A percentile compares a stretch with the other conserved stretches of the same genome.
Evolutionary conservation across 345 rosid genomes (phyloP).

Genomic region (Hibiscus tridactylites): DNA sequence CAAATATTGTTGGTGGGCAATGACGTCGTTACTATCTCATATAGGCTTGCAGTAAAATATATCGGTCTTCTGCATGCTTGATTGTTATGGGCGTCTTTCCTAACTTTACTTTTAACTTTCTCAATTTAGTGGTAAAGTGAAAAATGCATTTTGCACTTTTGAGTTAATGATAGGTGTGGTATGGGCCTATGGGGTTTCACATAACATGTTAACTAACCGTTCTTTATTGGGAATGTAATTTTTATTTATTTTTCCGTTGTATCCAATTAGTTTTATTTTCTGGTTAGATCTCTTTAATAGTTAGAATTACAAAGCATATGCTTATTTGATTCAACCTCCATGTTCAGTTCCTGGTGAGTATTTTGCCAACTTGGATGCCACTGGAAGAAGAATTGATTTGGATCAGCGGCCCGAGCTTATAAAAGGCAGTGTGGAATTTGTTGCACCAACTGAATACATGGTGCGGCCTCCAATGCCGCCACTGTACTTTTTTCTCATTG

Average conservation of each 20-base stretch:
- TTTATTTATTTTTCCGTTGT: not conserved
- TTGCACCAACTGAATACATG: slow-evolving; percentile 99
- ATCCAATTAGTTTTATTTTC: not conserved
- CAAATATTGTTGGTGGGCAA: not conserved
- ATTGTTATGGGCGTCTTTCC: not conserved
- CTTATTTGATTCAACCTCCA: slow-evolving; percentile 12
- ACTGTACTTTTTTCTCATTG: slow-evolving; percentile 86
- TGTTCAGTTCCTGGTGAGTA: slow-evolving; percentile 89
- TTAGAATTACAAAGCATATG: not conserved
- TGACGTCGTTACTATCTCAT: not conserved
- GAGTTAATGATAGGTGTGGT: not conserved
- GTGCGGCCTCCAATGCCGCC: slow-evolving; percentile 99
- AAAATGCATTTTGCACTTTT: not conserved
- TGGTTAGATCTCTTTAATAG: not conserved
- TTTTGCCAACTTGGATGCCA: slow-evolving; percentile 85
- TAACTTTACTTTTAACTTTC: not conserved
- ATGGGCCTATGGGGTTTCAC: not conserved
- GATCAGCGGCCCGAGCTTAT: slow-evolving; percentile 95
- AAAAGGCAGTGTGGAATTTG: slow-evolving; percentile 88
- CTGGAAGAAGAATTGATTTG: slow-evolving; percentile 82
- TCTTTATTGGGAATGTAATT: not conserved
- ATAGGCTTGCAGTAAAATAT: not conserved
- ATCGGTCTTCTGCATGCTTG: not conserved
- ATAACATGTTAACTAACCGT: not conserved
- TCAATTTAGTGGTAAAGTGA: not conserved